Evolutionary conservation across 495 filamentous ascomycete species (phyloP).

Genomic region (Penicillium verhagenii): DNA sequence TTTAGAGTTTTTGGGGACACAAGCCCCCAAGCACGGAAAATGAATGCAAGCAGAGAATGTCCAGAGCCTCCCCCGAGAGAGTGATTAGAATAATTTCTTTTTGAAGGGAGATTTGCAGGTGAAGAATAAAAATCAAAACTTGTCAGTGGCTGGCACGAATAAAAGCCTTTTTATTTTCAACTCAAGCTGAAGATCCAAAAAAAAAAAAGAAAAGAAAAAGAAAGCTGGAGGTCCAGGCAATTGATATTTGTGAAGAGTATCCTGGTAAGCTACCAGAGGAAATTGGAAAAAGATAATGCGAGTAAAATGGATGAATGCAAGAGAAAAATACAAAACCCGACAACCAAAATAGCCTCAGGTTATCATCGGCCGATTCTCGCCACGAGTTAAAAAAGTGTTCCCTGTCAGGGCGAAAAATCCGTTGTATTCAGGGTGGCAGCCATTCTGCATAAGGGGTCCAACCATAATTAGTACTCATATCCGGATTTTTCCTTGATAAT

Average conservation of each 20-base stretch:
- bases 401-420: conserved; percentile 36
- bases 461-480: conserved; percentile 17
- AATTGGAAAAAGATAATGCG: too few relatives aligned
- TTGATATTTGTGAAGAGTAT: conserved; percentile 26
- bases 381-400: conserved; percentile 37
- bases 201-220: conserved; percentile 1
- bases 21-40: background rate
- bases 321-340: too few relatives aligned
- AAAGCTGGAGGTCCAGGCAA: conserved; percentile 13
- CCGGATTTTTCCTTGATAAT: conserved; percentile 1
- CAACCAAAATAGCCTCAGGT: conserved; percentile 16
- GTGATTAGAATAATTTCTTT: conserved; percentile 17
- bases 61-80: conserved; percentile 14
- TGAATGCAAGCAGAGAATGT: conserved; percentile 5
- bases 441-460: conserved; percentile 32
- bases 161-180: too few relatives aligned
- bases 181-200: background rate
- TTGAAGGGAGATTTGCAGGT: too few relatives aligned
- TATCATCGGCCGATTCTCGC: conserved; percentile 22
- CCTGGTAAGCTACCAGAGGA: too few relatives aligned
- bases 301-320: too few relatives aligned
- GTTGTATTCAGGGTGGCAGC: conserved; percentile 31
- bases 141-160: too few relatives aligned
- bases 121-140: too few relatives aligned
- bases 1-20: background rate